Conservation (phyloP, 306 rosid genomes). For the Morella rubra region DNA sequence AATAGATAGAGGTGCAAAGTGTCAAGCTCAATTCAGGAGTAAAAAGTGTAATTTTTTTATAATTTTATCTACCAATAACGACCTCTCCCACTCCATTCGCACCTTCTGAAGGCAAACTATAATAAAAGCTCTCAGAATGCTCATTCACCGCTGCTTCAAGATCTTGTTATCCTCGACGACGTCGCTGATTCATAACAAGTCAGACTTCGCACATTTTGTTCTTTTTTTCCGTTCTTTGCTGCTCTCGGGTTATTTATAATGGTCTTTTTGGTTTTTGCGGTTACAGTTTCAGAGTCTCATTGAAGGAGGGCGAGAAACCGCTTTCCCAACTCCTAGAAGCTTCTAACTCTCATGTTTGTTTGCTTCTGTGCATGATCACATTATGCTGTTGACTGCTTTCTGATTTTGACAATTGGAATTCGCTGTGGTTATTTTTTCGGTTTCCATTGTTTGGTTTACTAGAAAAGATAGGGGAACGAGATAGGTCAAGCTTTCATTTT, state of each 20-base stretch:
- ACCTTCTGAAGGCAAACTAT: no score
- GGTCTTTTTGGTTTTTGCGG: background rate
- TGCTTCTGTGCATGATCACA: background rate
- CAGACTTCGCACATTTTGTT: background rate
- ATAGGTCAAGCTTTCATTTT: background rate
- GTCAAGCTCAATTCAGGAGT: no score
- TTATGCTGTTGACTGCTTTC: background rate
- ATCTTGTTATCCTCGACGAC: background rate
- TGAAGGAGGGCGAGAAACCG: background rate
- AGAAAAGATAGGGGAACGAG: background rate
- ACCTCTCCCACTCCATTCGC: no score
- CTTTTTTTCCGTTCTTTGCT: background rate
- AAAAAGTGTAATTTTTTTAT: no score
- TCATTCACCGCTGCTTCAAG: background rate
- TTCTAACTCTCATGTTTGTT: background rate
- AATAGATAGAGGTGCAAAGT: no score
- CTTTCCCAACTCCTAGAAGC: background rate
- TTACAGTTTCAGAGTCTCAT: background rate
- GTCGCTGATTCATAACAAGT: background rate
- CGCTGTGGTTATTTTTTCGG: background rate
- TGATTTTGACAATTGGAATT: background rate
- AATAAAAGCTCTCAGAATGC: no score
- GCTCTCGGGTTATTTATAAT: background rate
- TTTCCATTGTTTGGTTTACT: constrained; percentile 9
- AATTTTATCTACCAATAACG: no score